Percentiles rank a stretch among this genome's conserved stretches.
Evolutionary conservation across 441 rosid genomes (phyloP).

Genomic region (Macaranga tanarius): DNA sequence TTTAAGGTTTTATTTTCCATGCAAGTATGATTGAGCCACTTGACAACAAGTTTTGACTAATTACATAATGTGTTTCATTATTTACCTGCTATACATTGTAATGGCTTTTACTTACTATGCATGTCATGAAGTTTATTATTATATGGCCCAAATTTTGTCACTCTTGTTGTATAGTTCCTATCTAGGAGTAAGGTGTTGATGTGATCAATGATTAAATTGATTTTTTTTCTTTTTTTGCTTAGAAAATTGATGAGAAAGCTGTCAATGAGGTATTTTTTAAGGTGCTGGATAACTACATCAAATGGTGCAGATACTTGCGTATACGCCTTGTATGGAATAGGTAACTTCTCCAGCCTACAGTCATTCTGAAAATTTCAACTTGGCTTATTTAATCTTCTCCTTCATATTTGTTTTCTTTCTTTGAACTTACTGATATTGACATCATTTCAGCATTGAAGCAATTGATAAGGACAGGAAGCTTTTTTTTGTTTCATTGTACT

Average conservation of each 20-base stretch:
- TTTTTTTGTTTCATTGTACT: conserved; percentile 89
- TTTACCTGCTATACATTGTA: not conserved
- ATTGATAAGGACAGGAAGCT: conserved; percentile 90
- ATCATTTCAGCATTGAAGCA: conserved; percentile 71
- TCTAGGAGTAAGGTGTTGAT: not conserved
- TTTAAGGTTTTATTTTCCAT: not conserved
- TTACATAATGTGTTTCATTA: not conserved
- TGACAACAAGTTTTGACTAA: not conserved
- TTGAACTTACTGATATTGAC: conserved; percentile 17
- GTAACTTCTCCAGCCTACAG: conserved; percentile 40
- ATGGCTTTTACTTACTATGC: not conserved
- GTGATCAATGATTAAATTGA: not conserved
- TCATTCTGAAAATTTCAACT: conserved; percentile 20
- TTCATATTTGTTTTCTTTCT: conserved; percentile 14
- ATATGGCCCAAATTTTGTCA: not conserved
- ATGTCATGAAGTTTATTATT: not conserved
- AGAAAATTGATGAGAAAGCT: conserved; percentile 98
- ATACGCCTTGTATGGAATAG: conserved; percentile 83
- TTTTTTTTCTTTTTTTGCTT: conserved; percentile 17
- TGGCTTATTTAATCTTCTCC: conserved; percentile 12
- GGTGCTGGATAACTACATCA: conserved; percentile 92
- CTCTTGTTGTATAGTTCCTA: conserved; percentile 19
- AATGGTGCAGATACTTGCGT: conserved; percentile 97
- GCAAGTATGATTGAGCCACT: not conserved
- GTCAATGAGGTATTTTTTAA: conserved; percentile 89